These are phyloP conservation scores for Blastobotrys malaysiensis DNA, from an alignment of 1,139 yeast species.

Conservation along the genomic window DNA sequence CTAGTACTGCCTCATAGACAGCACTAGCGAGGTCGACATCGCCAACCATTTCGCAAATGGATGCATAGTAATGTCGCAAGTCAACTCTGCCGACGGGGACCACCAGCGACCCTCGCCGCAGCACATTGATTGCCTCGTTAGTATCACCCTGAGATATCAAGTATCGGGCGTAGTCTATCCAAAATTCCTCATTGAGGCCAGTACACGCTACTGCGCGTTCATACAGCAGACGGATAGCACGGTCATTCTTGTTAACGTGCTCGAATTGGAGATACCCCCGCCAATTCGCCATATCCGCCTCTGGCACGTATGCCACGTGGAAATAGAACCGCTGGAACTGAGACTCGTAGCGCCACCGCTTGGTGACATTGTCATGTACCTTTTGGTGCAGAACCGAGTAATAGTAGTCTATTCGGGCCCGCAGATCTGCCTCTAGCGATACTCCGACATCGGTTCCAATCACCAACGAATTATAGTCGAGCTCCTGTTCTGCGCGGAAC, in stretches of 20 bases:
- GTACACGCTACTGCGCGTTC: conserved; percentile 47
- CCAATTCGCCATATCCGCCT: conserved; percentile 55
- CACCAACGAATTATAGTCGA: conserved; percentile 20
- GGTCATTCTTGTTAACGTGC: conserved; percentile 18
- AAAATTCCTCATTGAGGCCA: conserved; percentile 49
- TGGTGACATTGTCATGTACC: conserved; percentile 54
- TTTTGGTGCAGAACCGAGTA: conserved; percentile 50
- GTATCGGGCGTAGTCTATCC: conserved; percentile 58
- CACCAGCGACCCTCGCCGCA: conserved; percentile 29
- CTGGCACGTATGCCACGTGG: conserved; percentile 41
- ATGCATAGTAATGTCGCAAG: conserved; percentile 31
- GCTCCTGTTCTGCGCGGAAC: conserved; percentile 28
- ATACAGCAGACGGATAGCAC: conserved; percentile 42
- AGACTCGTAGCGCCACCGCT: conserved; percentile 56
- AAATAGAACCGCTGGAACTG: conserved; percentile 49
- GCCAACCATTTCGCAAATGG: conserved; percentile 29
- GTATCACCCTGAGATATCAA: conserved; percentile 21
- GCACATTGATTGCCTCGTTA: conserved; percentile 23
- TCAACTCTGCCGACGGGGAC: conserved; percentile 32
- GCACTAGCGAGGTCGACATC: conserved; percentile 27
- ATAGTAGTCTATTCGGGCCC: conserved; percentile 25
- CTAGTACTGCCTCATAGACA: conserved; percentile 26
- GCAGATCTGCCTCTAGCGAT: conserved; percentile 27
- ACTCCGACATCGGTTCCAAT: conserved; percentile 1
- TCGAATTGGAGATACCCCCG: conserved; percentile 51